phyloP scores from a whole-genome alignment of 352 stramenopile genomes.

The Phytophthora boehmeriae region DNA sequence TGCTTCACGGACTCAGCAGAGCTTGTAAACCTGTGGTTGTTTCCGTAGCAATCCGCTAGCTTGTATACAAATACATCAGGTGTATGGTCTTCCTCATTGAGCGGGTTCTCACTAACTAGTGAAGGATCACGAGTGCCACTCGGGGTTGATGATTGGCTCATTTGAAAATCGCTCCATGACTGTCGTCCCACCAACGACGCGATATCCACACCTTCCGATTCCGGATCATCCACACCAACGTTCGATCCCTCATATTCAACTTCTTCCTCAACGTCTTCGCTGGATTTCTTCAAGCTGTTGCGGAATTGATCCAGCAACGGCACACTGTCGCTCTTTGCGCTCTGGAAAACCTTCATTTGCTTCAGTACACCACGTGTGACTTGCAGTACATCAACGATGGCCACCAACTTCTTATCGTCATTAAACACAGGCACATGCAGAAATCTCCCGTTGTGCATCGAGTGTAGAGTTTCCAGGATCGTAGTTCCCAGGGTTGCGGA shows the following conservation, averaged over 20 bases:
- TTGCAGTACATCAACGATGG: conserved; percentile 96
- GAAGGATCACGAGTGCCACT: conserved; percentile 33
- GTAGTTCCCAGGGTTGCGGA: conserved; percentile 92
- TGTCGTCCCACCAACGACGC: conserved; percentile 39
- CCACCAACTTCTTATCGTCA: conserved; percentile 87
- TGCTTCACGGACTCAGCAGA: conserved; percentile 78
- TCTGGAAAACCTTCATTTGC: conserved; percentile 84
- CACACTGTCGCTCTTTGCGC: conserved; percentile 65
- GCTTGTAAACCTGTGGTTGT: conserved; percentile 87
- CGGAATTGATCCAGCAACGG: conserved; percentile 82
- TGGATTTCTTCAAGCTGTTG: conserved; percentile 50
- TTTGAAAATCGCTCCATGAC: conserved; percentile 55
- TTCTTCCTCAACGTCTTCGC: conserved; percentile 44
- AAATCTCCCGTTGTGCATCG: conserved; percentile 98
- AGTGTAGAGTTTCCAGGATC: conserved; percentile 97
- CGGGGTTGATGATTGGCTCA: conserved; percentile 31
- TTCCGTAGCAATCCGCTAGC: conserved; percentile 78
- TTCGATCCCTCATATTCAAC: conserved; percentile 45
- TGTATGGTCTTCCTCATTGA: conserved; percentile 29
- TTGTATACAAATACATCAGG: conserved; percentile 84
- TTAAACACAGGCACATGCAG: conserved; percentile 97
- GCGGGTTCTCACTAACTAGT: conserved; percentile 34
- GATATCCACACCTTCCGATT: conserved; percentile 34
- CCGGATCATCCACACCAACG: conserved; percentile 34
- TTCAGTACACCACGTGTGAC: conserved; percentile 89